Base-by-base conservation (phyloP, 208 protist species). In the Leishmania turanica region DNA sequence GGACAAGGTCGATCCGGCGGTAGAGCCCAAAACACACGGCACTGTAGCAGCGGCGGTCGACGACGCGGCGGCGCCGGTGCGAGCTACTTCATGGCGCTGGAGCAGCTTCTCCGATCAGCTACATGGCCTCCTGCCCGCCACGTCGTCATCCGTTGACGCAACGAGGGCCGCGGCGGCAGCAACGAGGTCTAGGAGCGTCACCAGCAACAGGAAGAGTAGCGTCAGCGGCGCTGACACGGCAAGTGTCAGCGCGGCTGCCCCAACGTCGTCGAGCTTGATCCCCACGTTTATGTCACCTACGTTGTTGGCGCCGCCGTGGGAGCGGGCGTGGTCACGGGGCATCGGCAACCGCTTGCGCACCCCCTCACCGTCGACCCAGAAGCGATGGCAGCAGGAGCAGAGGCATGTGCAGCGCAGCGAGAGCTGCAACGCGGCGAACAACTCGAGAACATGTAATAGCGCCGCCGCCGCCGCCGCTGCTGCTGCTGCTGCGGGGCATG, bases 61-160 rank as follows among this genome's bases (percentile, higher is more conserved):
- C 21, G 69, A 9, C 24, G 69, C 69, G 69, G 69, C 45, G 42
- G 69, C 15, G 17, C 21, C 69, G 7, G 42, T 56, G 69, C 69
- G 65, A 42, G 31, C 72, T 56, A 70, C 75, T 5, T 60, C 81
- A 1, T 54, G 80, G n/a, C 75, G 81, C 13, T 54, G 75, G 54
- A 84, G 75, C 81, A 72, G 68, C 49, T 84, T 84, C 81, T 78
- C 73, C 31, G 64, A 75, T 34, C 58, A 77, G 11, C 77, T 76
- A 8, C 53, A 53, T 58, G 40, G 34, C 62, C 24, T 34, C 69
- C 51, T 15, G 7, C 21, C 49, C 11, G 11, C n/a, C 27, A 45
- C 54, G 8, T 37, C 54, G 37, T 40, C 37, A 58, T n/a, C 49
- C 11, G 49, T n/a, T 53, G 24, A 11, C 24, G 31, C 40, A 64